A percentile compares a stretch with the other conserved stretches of the same genome.
phyloP scores from a whole-genome alignment of 495 filamentous ascomycete genomes.

The Annulohypoxylon maeteangense region DNA sequence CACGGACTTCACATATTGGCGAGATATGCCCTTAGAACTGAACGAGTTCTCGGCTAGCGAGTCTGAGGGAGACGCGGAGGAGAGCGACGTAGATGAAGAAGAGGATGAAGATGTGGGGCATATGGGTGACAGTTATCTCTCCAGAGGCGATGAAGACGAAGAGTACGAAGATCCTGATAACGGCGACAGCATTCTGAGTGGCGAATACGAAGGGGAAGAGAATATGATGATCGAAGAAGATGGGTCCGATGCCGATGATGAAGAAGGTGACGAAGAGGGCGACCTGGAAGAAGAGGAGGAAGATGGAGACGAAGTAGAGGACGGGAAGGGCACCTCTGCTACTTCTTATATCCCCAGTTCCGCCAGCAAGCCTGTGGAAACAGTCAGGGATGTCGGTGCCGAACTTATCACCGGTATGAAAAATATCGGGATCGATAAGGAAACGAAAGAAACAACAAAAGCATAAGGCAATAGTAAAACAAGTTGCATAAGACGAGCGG shows the following conservation, averaged over 20 bases:
- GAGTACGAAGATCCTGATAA: constrained; percentile 57
- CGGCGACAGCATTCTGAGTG: constrained; percentile 52
- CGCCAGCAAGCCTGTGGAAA: constrained; percentile 22
- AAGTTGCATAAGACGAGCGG: not conserved
- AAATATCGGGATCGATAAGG: constrained; percentile 52
- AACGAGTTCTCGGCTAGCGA: constrained; percentile 85
- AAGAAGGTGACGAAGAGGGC: constrained; percentile 52
- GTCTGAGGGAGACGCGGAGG: constrained; percentile 64
- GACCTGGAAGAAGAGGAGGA: constrained; percentile 46
- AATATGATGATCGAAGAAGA: constrained; percentile 48
- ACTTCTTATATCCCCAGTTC: not conserved
- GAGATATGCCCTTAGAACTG: constrained; percentile 75
- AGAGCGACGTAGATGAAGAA: constrained; percentile 54
- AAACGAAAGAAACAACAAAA: constrained; percentile 34
- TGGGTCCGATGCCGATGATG: constrained; percentile 50
- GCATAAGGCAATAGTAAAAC: constrained; percentile 4
- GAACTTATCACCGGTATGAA: constrained; percentile 64
- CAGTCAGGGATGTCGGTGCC: constrained; percentile 54
- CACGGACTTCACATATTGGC: constrained; percentile 91
- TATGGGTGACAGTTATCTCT: constrained; percentile 70
- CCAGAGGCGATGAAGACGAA: constrained; percentile 62
- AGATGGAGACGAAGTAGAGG: constrained; percentile 39
- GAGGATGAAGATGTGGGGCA: constrained; percentile 60
- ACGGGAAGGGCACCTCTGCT: constrained; percentile 41
- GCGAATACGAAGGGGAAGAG: constrained; percentile 53